Evolutionary conservation across 208 protist genomes (phyloP), one percentile per base, ranked within the genome.

Genomic region (Crithidia acanthocephali): DNA sequence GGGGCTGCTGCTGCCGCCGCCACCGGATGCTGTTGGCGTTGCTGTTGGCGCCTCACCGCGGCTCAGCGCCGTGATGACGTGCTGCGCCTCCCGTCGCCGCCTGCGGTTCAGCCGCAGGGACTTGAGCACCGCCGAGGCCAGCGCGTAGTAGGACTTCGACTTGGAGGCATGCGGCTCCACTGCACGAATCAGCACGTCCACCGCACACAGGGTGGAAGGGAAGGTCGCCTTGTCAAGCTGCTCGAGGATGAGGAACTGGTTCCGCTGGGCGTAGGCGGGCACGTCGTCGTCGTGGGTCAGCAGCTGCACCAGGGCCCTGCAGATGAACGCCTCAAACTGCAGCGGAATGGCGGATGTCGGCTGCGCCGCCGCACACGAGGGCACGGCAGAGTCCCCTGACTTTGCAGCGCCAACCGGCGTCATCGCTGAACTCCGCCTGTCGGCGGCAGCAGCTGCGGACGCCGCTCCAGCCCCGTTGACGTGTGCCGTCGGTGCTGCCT

Each of bases 271-370:
- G 64, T 91, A 88, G 22, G 75, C 23, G 2, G 80, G 71, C 20
- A 92, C 70, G 44, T 92, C 88, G 23, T 56, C 45, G 28, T 83
- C 68, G 60, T 89, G 69, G 13, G 76, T 51, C 23, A 95, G 73
- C 0, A 91, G 45, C 40, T 89, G 79, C 23, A 89, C 69, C 32
- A 92, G 67, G 3, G 81, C 74, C 20, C 79, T 67, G 47, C 60
- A 80, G 18, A 94, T 28, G 60, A 83, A 92, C 22, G 85, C 77
- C 56, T 94, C 86, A 3, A 92, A 55, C 67, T 94, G 89, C 33
- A 87, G 50, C 27, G 81, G 74, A 51, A 78, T 81, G 23, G 79
- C 85, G 8, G 72, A 27, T 27, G 37, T 22, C 16, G 44, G 50
- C 18, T 22, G 47, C 10, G 22, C 28, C 20, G 53, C 28, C 11